These are phyloP conservation scores for Leccinum pallidistipes DNA, from an alignment of 1,284 basidiomycete genomes.

Conservation along the genomic window DNA sequence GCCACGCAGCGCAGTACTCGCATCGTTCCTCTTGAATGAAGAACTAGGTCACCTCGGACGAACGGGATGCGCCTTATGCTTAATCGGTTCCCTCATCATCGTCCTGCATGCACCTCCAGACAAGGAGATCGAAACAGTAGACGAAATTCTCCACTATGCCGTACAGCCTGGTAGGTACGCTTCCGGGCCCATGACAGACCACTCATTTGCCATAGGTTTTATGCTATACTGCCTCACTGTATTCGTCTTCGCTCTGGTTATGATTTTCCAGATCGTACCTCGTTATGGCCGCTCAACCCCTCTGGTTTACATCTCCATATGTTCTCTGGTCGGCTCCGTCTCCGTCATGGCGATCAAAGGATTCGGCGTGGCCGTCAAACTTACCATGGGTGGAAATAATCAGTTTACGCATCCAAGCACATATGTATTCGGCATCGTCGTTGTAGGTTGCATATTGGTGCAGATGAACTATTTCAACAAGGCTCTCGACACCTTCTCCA, in stretches of 20 bases:
- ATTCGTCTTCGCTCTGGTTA: slow-evolving; percentile 77
- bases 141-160: slow-evolving; percentile 91
- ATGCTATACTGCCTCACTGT: slow-evolving; percentile 88
- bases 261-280: slow-evolving; percentile 90
- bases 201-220: slow-evolving; percentile 59
- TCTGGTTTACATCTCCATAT: slow-evolving; percentile 92
- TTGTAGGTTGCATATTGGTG: slow-evolving; percentile 85
- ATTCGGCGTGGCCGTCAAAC: slow-evolving; percentile 94
- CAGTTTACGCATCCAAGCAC: slow-evolving; percentile 95
- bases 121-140: slow-evolving; percentile 91
- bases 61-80: slow-evolving; percentile 89
- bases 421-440: slow-evolving; percentile 89
- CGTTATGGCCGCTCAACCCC: slow-evolving; percentile 87
- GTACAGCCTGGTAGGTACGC: slow-evolving; percentile 77
- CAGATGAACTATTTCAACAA: slow-evolving; percentile 99
- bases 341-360: slow-evolving; percentile 96
- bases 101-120: slow-evolving; percentile 97
- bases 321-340: slow-evolving; percentile 85
- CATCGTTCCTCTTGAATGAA: slow-evolving; percentile 92
- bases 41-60: slow-evolving; percentile 92
- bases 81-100: slow-evolving; percentile 93
- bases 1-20: slow-evolving; percentile 79
- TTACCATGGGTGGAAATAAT: slow-evolving; percentile 93
- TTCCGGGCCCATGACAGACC: neutral
- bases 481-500: slow-evolving; percentile 95